A percentile compares a stretch with the other conserved stretches of the same genome.
Conservation (phyloP, 2,329 filamentous ascomycete species). For the Phoma sp. region DNA sequence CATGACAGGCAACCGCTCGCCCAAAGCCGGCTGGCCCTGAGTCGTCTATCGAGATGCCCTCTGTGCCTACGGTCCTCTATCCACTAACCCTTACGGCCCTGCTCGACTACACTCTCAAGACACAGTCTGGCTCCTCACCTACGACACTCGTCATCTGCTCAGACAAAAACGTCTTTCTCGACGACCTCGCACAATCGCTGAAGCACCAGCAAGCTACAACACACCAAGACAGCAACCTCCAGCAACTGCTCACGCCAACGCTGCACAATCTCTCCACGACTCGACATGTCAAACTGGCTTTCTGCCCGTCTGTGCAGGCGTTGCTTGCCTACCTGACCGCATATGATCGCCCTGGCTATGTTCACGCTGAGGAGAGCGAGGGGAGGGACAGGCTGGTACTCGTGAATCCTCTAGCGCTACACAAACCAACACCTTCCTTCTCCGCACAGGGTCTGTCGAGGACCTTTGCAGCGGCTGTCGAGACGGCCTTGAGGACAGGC, state of each 20-base stretch:
- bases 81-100: conserved; percentile 56
- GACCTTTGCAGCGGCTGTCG: conserved; percentile 68
- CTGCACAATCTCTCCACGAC: conserved; percentile 73
- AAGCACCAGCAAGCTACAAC: conserved; percentile 23
- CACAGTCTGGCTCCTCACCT: conserved; percentile 58
- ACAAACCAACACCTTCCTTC: conserved; percentile 74
- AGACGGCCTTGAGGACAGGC: conserved; percentile 57
- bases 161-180: conserved; percentile 68
- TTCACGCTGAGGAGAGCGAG: conserved; percentile 12
- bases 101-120: conserved; percentile 67
- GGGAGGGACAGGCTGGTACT: conserved; percentile 58
- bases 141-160: conserved; percentile 76
- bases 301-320: conserved; percentile 76
- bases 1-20: not conserved
- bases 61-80: conserved; percentile 48
- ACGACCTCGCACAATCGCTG: conserved; percentile 61
- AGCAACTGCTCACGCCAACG: conserved; percentile 64
- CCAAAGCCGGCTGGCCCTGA: not conserved
- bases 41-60: conserved; percentile 20
- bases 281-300: conserved; percentile 71
- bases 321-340: conserved; percentile 77
- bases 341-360: conserved; percentile 20
- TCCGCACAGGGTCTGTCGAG: conserved; percentile 74
- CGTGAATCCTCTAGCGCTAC: conserved; percentile 70
- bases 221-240: conserved; percentile 18